Evolutionary conservation across 805 yeast genomes (phyloP).

Genomic region (Metschnikowia matae): DNA sequence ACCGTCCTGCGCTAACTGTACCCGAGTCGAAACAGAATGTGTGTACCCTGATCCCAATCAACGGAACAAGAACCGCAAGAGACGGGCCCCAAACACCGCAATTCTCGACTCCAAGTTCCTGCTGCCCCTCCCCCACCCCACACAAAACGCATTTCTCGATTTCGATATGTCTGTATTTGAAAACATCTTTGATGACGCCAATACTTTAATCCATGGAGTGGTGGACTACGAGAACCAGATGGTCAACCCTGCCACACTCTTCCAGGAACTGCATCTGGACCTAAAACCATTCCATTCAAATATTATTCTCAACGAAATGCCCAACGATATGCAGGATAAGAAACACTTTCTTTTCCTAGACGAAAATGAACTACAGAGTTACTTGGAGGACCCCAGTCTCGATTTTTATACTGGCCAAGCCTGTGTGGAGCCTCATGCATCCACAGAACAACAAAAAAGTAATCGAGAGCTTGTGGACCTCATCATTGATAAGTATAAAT

Average conservation of each 20-base stretch:
- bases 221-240: slow-evolving; percentile 17
- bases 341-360: slow-evolving; percentile 14
- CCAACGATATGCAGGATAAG: slow-evolving; percentile 2
- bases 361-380: slow-evolving; percentile 15
- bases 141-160: neutral
- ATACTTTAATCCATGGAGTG: slow-evolving; percentile 15
- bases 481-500: slow-evolving; percentile 13
- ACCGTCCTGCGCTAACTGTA: slow-evolving; percentile 17
- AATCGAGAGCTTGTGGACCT: slow-evolving; percentile 13
- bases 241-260: slow-evolving; percentile 1
- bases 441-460: neutral
- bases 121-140: neutral
- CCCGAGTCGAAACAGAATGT: slow-evolving; percentile 11
- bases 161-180: slow-evolving; percentile 16
- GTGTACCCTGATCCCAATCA: slow-evolving; percentile 12
- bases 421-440: neutral
- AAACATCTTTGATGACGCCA: slow-evolving; percentile 19
- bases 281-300: slow-evolving; percentile 18
- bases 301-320: slow-evolving; percentile 16
- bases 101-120: no score
- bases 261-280: slow-evolving; percentile 7
- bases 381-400: slow-evolving; percentile 11
- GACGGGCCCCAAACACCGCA: neutral
- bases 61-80: slow-evolving; percentile 11
- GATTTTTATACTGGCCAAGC: neutral